Base-by-base conservation (phyloP, 2,329 filamentous ascomycete genomes). In the Aspergillus pseudoviridinutans region DNA sequence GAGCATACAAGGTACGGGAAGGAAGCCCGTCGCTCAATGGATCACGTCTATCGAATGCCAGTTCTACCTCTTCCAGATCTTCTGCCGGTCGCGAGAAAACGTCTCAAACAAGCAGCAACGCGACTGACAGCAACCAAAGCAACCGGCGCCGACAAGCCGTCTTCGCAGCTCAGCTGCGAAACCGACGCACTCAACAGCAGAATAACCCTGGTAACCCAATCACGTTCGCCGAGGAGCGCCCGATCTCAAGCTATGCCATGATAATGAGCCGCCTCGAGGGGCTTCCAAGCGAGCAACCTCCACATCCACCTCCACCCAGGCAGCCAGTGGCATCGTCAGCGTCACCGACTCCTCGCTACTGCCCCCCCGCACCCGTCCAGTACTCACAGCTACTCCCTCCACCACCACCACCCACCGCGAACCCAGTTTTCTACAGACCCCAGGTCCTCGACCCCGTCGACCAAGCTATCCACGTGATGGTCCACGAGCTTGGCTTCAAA, bases 401-500 rank as follows among this genome's bases (percentile, higher is more conserved):
- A 49, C 56, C 58, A 56, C 54, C 56, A 56, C 70, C 58, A 17
- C 22, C 46, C 28, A 25, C 22, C 41, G 24, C 8, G 12, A 41
- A 29, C 41, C 27, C 56, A 3, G 27, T 8, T 14, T 9, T 49
- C 12, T 42, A 20, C 9, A 58, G 51, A 2, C 65, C 65, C 1
- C 68, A 71, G 62, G 61, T 81, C 68, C 61, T 80, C 41, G 81
- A 84, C 53, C 82, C 83, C 0, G 80, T 81, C 14, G 84, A 86
- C 50, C 76, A 78, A 49, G 85, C 85, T 0, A 79, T 87, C 20
- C 73, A 77, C 50, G 75, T 79, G 46, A 81, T 87, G 56, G 82
- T 86, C 10, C 62, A 71, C 4, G 80, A 84, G 38, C 82, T 87
- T 68, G 85, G 85, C 0, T 87, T 87, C 61, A 77, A 77, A 7